A percentile compares a stretch with the other conserved stretches of the same genome.
Conservation (phyloP, 768 basidiomycete species). For the Boletales sp. region DNA sequence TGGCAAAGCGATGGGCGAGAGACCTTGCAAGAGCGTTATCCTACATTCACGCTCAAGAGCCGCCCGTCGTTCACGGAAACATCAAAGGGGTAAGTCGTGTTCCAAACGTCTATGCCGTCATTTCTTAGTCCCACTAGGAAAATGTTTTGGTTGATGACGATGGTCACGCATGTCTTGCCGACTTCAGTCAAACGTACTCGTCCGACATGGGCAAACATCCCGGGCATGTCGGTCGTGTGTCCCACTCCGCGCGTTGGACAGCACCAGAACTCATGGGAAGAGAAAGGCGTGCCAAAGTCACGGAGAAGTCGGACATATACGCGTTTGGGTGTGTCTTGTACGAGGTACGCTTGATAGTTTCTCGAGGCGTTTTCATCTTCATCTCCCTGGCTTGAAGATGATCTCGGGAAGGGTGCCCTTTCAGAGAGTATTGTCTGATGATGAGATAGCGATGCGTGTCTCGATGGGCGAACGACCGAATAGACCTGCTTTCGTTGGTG, state of each 20-base stretch:
- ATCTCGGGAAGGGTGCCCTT: conserved; percentile 17
- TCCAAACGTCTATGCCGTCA: background rate
- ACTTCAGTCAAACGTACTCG: conserved; percentile 24
- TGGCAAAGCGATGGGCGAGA: conserved; percentile 7
- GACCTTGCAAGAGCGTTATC: conserved; percentile 19
- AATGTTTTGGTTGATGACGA: conserved; percentile 21
- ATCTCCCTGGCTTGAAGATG: conserved; percentile 12
- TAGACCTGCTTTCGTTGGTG: conserved; percentile 5
- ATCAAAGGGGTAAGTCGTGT: conserved; percentile 33
- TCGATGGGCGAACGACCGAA: background rate
- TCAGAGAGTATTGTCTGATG: background rate
- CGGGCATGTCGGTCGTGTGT: conserved; percentile 8
- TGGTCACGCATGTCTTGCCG: conserved; percentile 17
- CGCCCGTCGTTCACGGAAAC: conserved; percentile 38
- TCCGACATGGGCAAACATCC: conserved; percentile 17
- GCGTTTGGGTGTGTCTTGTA: conserved; percentile 29
- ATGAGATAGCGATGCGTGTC: background rate
- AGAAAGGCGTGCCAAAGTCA: conserved; percentile 4
- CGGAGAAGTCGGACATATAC: conserved; percentile 21
- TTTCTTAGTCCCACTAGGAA: conserved; percentile 13
- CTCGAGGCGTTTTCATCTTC: background rate
- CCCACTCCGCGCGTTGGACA: conserved; percentile 17
- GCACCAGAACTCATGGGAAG: conserved; percentile 23
- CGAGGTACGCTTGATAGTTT: conserved; percentile 16
- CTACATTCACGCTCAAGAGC: conserved; percentile 23